Evolutionary conservation across 1,284 basidiomycete species (phyloP).

Genomic region (Coniophora puteana): DNA sequence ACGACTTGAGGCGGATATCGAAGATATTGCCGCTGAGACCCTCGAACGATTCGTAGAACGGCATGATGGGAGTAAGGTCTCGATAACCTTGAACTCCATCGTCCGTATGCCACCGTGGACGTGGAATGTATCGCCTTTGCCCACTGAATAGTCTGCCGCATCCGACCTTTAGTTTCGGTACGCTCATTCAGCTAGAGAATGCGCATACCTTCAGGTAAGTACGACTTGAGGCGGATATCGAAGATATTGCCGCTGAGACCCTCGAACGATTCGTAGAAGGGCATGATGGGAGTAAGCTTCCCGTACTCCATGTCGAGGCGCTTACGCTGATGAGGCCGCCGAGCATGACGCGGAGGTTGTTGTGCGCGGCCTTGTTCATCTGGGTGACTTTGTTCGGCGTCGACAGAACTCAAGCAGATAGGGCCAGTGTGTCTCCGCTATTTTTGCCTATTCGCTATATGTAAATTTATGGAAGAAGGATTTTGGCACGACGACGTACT

Average conservation of each 20-base stretch:
- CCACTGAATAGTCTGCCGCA: conserved; percentile 86
- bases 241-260: conserved; percentile 98
- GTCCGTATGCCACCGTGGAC: no score
- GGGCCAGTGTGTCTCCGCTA: conserved; percentile 94
- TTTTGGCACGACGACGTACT: conserved; percentile 44
- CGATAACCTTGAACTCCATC: no score
- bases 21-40: no score
- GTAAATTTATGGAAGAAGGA: conserved; percentile 9
- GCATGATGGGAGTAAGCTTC: conserved; percentile 94
- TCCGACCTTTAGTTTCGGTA: conserved; percentile 10
- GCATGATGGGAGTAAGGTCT: no score
- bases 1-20: no score
- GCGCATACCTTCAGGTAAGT: conserved; percentile 90
- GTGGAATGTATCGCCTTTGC: conserved; percentile 98
- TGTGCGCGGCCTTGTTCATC: conserved; percentile 98
- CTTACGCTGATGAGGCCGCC: conserved; percentile 93
- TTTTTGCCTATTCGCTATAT: conserved; percentile 72
- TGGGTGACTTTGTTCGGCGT: conserved; percentile 98
- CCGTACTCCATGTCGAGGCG: conserved; percentile 99
- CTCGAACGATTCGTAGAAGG: conserved; percentile 98
- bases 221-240: conserved; percentile 98
- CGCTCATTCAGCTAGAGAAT: neutral
- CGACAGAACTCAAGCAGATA: conserved; percentile 93
- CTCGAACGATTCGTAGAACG: no score
- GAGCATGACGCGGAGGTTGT: conserved; percentile 97